These are phyloP conservation scores for Cardamine occulta DNA, from an alignment of 345 rosid species.

Conservation along the genomic window DNA sequence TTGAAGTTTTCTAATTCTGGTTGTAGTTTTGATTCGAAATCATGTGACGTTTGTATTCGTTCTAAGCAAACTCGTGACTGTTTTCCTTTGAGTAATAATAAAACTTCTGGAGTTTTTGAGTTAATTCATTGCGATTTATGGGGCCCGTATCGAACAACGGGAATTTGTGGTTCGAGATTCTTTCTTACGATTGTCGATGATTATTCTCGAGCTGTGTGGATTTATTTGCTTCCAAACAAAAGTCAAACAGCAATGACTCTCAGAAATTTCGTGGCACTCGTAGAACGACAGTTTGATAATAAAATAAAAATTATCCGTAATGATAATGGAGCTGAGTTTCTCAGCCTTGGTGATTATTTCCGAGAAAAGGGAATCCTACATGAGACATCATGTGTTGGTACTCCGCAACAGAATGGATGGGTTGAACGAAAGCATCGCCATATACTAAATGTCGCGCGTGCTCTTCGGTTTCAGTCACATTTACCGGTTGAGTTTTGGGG, in stretches of 20 bases:
- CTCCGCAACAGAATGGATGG: no score
- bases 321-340: no score
- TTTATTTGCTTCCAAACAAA: background rate
- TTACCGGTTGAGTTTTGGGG: no score
- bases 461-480: no score
- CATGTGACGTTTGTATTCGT: background rate
- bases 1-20: no score
- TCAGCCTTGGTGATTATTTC: no score
- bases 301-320: background rate
- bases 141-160: background rate
- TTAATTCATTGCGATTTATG: background rate
- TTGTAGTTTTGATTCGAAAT: no score
- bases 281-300: background rate
- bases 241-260: accelerated
- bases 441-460: no score
- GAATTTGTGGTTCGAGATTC: background rate
- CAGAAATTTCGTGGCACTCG: background rate
- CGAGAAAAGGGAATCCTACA: no score
- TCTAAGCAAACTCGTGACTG: background rate
- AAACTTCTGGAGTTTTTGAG: background rate
- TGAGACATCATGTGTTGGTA: no score
- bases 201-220: background rate
- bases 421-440: no score
- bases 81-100: background rate
- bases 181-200: background rate